Evolutionary conservation across 352 stramenopile genomes (phyloP), one percentile per base, ranked within the genome.

Genomic region (Phytophthora pseudosyringae): DNA sequence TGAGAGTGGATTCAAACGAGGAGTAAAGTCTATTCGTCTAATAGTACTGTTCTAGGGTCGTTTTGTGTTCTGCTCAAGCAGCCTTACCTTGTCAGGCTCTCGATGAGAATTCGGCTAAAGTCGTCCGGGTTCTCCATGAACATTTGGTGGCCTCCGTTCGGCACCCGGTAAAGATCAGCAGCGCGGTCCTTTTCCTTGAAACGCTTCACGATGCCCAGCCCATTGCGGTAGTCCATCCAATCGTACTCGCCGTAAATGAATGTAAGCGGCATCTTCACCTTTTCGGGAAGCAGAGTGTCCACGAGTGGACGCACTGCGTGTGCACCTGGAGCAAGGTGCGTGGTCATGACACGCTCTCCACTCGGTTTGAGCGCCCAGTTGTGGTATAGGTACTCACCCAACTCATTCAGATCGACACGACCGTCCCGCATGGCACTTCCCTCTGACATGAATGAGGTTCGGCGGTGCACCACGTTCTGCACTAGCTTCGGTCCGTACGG

Each of bases 201-300:
- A 4, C 61, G 61, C 18, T 91, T 67, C 11, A 93, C 79, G n/a
- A 95, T 78, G 12, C 76, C 62, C 43, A 78, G 58, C 16, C 84
- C 83, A 49, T 90, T 81, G 36, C 73, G 74, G 55, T 88, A 92
- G 69, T 95, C 85, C 87, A 95, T 95, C 87, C 87, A 95, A 70
- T 95, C 87, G 29, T 75, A 84, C 26, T 92, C 80, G 39, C 86
- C 83, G 58, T 94, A 94, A 44, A 95, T 86, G 57, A 95, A 94
- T 29, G 85, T 90, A 13, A 95, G 64, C 21, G 87, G 87, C 87
- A 94, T 94, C 50, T 81, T 72, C 8, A 95, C 70, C 4, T 59
- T 65, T 45, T 86, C 75, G 1, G 83, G 83, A 13, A 76, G 49
- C 16, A 95, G 65, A 48, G 75, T 71, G 49, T 93, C 80, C 18